Base-by-base conservation (phyloP, 2,329 filamentous ascomycete species). In the Xylaria polymorpha region DNA sequence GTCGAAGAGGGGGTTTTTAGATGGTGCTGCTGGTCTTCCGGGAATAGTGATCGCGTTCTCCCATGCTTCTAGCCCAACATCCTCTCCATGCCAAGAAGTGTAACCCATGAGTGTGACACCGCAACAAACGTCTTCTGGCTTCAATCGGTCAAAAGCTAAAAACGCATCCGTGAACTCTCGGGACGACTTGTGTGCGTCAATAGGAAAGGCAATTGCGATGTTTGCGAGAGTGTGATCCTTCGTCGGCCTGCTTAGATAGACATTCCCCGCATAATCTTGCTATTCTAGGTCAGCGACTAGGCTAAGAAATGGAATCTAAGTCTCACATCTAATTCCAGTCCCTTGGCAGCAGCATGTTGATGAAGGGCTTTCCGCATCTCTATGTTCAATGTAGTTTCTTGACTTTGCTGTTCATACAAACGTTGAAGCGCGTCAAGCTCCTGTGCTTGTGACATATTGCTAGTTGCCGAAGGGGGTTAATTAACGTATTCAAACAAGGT, bases 181-280 rank as follows among this genome's bases (percentile, higher is more conserved):
- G 2, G 44, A 22, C 4, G 48, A 51, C 14, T 18, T 14, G 22
- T 10, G 25, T 51, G 25, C 14, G 14, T 51, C 48, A 9, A 51
- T 3, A 18, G 48, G 22, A 32, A 51, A 51, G 25, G 22, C 48
- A 32, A 51, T 51, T 18, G 48, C 48, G 25, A 51, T 51, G 15
- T 32, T 51, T 7, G 48, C 48, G 3, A 51, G 22, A 29, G 25
- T 51, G 22, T 18, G 14, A 18, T 32, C 48, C 14, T 14, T 18
- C 22, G 25, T 9, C 5, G 25, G 5, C 25, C 25, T 29, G 14
- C 22, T 51, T 7, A 51, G 25, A 32, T 51, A 51, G 10, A 51
- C 15, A 12, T 51, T 51, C 29, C 48, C 48, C 48, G 18, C 25
- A 51, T 22, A 51, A 29, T 51, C 48, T 51, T 51, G 48, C 48